Evolutionary conservation across 495 filamentous ascomycete genomes (phyloP).

Genomic region (Aspergillus sclerotiicarbonarius): DNA sequence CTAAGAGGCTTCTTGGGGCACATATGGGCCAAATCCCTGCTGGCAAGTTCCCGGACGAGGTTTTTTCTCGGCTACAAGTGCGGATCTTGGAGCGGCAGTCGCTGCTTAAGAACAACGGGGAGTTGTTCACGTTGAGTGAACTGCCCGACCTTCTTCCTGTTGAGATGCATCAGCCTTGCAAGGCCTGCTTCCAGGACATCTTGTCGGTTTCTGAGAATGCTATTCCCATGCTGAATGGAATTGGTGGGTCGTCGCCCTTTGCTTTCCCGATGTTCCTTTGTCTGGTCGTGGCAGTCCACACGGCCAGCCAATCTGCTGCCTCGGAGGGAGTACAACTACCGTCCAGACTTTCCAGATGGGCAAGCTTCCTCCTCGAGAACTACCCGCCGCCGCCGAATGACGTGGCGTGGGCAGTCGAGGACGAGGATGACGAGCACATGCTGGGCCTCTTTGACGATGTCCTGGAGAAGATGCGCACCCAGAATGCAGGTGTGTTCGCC

Average conservation of each 20-base stretch:
- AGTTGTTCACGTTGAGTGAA: conserved; percentile 37
- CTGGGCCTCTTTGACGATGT: conserved; percentile 25
- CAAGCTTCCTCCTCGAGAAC: conserved; percentile 35
- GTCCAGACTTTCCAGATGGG: conserved; percentile 36
- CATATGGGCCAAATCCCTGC: conserved; percentile 34
- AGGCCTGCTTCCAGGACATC: conserved; percentile 28
- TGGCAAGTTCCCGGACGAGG: conserved; percentile 31
- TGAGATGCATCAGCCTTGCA: conserved; percentile 27
- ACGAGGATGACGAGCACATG: conserved; percentile 30
- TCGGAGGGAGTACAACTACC: conserved; percentile 22
- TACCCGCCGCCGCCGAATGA: conserved; percentile 32
- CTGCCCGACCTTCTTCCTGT: conserved; percentile 32
- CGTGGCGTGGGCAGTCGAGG: conserved; percentile 28
- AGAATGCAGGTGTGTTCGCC: conserved; percentile 12
- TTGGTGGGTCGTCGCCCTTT: conserved; percentile 20
- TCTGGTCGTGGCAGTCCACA: conserved; percentile 20
- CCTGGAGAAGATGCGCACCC: conserved; percentile 14
- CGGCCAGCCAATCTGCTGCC: conserved; percentile 1
- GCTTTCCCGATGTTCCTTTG: conserved; percentile 30
- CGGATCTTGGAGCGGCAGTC: conserved; percentile 39
- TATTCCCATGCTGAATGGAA: conserved; percentile 24
- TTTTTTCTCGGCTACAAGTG: conserved; percentile 30
- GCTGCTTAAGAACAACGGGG: conserved; percentile 35
- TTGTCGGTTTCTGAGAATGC: conserved; percentile 14
- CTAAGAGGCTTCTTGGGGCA: conserved; percentile 29